Percentiles rank a stretch among this genome's conserved stretches.
phyloP scores from a whole-genome alignment of 176 grass and related monocot species.

The Oryza brachyantha region DNA sequence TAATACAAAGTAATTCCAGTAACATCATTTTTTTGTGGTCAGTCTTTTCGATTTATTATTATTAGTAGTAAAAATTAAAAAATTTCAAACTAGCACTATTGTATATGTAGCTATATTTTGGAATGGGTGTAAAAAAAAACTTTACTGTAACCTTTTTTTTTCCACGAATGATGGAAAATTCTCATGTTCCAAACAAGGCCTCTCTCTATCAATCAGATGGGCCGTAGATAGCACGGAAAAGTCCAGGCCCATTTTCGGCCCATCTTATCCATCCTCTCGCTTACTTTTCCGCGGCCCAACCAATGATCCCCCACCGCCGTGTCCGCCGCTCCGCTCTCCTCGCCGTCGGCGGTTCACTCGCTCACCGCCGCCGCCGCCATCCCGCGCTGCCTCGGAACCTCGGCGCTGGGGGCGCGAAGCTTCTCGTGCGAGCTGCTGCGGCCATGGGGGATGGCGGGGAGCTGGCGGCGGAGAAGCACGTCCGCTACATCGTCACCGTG shows the following conservation, averaged over 20 bases:
- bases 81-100: too few relatives aligned
- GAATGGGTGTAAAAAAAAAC: too few relatives aligned
- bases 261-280: not conserved
- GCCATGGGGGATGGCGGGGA: constrained; percentile 35
- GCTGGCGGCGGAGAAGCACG: constrained; percentile 70
- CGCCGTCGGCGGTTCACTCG: not conserved
- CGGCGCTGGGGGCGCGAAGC: not conserved
- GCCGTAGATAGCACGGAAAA: not conserved
- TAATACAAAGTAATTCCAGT: too few relatives aligned
- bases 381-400: not conserved
- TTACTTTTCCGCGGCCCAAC: not conserved
- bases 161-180: too few relatives aligned
- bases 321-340: not conserved
- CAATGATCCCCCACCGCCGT: not conserved
- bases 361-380: not conserved
- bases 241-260: not conserved
- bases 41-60: too few relatives aligned
- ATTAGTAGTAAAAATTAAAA: too few relatives aligned
- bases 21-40: too few relatives aligned
- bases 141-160: too few relatives aligned
- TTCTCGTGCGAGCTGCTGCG: not conserved
- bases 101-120: too few relatives aligned
- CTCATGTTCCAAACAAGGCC: too few relatives aligned
- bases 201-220: too few relatives aligned
- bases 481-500: constrained; percentile 67